Conservation (phyloP, 2,329 filamentous ascomycete genomes). For the Xylariaceae sp. region DNA sequence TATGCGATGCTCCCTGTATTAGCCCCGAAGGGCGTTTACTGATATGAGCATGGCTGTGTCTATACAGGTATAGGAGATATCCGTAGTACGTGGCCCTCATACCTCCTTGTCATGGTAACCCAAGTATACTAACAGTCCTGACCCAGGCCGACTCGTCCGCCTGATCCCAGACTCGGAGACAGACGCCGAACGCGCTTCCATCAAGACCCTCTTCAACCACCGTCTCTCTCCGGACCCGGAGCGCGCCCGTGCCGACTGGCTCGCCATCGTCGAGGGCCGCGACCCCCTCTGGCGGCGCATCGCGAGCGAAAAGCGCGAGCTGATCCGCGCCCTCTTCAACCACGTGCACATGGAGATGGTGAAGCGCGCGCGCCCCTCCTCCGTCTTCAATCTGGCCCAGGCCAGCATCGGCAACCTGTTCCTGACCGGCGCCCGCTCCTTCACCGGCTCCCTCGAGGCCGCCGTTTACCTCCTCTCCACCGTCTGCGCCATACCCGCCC, state of each 20-base stretch:
- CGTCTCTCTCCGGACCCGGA: slow-evolving; percentile 61
- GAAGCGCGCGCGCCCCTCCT: slow-evolving; percentile 68
- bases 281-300: slow-evolving; percentile 71
- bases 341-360: slow-evolving; percentile 73
- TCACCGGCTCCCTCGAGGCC: slow-evolving; percentile 88
- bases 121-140: too few relatives aligned
- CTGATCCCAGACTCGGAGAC: slow-evolving; percentile 69
- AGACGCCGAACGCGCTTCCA: slow-evolving; percentile 64
- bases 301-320: slow-evolving; percentile 67
- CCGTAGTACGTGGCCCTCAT: slow-evolving; percentile 23
- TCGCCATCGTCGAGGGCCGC: slow-evolving; percentile 79
- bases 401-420: slow-evolving; percentile 78
- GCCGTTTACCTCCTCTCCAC: slow-evolving; percentile 86
- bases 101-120: too few relatives aligned
- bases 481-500: slow-evolving; percentile 76
- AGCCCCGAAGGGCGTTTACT: neutral
- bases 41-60: neutral
- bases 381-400: slow-evolving; percentile 72
- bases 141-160: slow-evolving; percentile 75
- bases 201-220: slow-evolving; percentile 84
- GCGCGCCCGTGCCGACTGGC: slow-evolving; percentile 73
- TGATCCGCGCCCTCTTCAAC: slow-evolving; percentile 74
- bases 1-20: slow-evolving; percentile 29
- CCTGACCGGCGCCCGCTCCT: slow-evolving; percentile 75
- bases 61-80: slow-evolving; percentile 29